Evolutionary conservation across 768 basidiomycete genomes (phyloP), one percentile per base, ranked within the genome.

Genomic region (Ephemerocybe angulata): DNA sequence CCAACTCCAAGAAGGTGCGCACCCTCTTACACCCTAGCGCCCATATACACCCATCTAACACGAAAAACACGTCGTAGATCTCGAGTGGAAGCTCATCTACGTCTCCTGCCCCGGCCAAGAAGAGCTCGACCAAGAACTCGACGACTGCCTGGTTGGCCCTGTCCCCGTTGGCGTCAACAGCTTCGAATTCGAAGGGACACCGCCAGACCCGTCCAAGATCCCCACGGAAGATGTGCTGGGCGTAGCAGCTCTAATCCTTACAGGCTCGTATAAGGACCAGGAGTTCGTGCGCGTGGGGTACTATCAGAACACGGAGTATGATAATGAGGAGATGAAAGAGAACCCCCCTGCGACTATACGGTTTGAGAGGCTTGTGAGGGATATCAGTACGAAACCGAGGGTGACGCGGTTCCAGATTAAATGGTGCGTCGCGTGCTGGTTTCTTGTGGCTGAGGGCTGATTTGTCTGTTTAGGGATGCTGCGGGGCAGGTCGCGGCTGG

Each of bases 221-320:
- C 95, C 94, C 2, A 64, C 82, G 29, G 86, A 91, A 58, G 96
- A 98, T 65, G 91, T 96, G 29, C 80, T 99, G 12, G 97, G 97
- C 43, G 95, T 99, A 17, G 92, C 96, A 2, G 97, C 96, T 5
- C 87, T 98, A 66, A 98, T 99, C 63, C 82, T 99, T 50, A 98
- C 95, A 0, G 97, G 93, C 6, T 91, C 90, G 11, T 99, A 98
- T 72, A 85, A 86, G 35, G 96, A 98, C 50, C 95, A 97, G 65
- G 97, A 98, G 69, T 99, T 99, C 65, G 96, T 99, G n/a, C 86
- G 96, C 43, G 95, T 99, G 25, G 97, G 97, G 6, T 98, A 99
- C 69, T 99, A 99, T 70, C 97, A 98, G 72, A 95, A 98, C 66
- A 98, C 95, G 24, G 96, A 98, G 70, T 98, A 98, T 66, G 96